Evolutionary conservation across 2,329 filamentous ascomycete species (phyloP).

Genomic region (Coleophoma cylindrospora): DNA sequence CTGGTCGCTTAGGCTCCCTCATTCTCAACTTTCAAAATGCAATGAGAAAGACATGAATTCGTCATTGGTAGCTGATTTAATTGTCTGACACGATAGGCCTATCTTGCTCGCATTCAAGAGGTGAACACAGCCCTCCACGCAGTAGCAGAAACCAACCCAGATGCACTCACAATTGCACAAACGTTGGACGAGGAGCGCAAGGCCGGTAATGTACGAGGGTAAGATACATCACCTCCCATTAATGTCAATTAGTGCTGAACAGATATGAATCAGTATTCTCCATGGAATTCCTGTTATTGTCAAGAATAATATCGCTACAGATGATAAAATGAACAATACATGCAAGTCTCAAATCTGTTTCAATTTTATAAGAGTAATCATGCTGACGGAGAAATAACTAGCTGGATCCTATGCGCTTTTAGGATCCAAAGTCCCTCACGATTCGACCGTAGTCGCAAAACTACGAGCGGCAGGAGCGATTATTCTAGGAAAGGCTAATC

Average conservation of each 20-base stretch:
- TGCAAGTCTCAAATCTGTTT: too few species aligned
- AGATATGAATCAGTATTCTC: too few species aligned
- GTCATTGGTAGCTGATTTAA: too few species aligned
- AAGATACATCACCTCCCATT: too few species aligned
- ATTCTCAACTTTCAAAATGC: constrained; percentile 1
- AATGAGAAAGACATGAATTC: too few species aligned
- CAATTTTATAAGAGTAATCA: too few species aligned
- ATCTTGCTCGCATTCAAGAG: constrained; percentile 15
- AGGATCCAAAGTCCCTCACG: constrained; percentile 43
- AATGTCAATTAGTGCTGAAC: too few species aligned
- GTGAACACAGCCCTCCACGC: constrained; percentile 10
- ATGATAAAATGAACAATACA: constrained; percentile 51
- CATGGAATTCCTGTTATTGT: constrained; percentile 54
- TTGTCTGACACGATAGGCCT: constrained; percentile 1
- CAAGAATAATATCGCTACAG: constrained; percentile 55
- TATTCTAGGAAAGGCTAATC: constrained; percentile 61
- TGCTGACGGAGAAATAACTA: too few species aligned
- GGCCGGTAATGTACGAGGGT: constrained; percentile 15
- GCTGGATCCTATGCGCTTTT: constrained; percentile 51
- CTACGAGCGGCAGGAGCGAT: constrained; percentile 57
- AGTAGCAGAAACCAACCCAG: constrained; percentile 19
- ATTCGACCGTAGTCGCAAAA: constrained; percentile 52
- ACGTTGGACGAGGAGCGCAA: constrained; percentile 13
- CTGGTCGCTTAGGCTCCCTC: constrained; percentile 33
- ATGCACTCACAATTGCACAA: constrained; percentile 15